phyloP scores from a whole-genome alignment of 2,329 filamentous ascomycete species.

The Chaetomiaceae sp. region DNA sequence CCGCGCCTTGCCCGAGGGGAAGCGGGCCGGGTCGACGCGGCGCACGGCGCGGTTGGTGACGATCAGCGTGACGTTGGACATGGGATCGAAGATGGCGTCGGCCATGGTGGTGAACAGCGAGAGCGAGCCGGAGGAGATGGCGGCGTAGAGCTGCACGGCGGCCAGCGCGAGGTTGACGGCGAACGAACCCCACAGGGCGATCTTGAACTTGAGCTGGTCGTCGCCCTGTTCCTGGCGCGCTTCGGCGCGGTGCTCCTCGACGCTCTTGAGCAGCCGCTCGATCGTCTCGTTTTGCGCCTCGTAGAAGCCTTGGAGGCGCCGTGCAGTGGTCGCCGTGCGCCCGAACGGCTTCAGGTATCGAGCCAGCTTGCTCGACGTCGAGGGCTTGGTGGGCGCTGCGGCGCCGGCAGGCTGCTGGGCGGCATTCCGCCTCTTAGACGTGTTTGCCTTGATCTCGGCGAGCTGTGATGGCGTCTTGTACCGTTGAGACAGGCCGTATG shows the following conservation, averaged over 20 bases:
- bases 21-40: conserved; percentile 76
- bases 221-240: conserved; percentile 74
- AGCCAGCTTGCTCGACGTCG: conserved; percentile 15
- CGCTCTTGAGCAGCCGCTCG: conserved; percentile 81
- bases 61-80: conserved; percentile 83
- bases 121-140: conserved; percentile 78
- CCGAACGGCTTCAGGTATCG: conserved; percentile 28
- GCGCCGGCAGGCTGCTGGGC: background rate
- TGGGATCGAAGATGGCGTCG: conserved; percentile 86
- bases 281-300: conserved; percentile 89
- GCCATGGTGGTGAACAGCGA: conserved; percentile 98
- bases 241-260: conserved; percentile 81
- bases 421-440: conserved; percentile 64
- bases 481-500: conserved; percentile 68
- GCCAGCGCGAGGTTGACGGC: conserved; percentile 75
- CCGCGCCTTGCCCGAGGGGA: conserved; percentile 86
- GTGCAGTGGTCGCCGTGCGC: conserved; percentile 30
- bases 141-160: conserved; percentile 79
- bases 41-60: conserved; percentile 82
- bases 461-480: conserved; percentile 76
- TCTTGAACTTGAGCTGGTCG: conserved; percentile 70
- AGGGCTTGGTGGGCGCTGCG: conserved; percentile 4
- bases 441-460: conserved; percentile 71
- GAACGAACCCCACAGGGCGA: conserved; percentile 62
- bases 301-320: conserved; percentile 72